phyloP scores from a whole-genome alignment of 441 rosid genomes.

The Syzygium malaccense region DNA sequence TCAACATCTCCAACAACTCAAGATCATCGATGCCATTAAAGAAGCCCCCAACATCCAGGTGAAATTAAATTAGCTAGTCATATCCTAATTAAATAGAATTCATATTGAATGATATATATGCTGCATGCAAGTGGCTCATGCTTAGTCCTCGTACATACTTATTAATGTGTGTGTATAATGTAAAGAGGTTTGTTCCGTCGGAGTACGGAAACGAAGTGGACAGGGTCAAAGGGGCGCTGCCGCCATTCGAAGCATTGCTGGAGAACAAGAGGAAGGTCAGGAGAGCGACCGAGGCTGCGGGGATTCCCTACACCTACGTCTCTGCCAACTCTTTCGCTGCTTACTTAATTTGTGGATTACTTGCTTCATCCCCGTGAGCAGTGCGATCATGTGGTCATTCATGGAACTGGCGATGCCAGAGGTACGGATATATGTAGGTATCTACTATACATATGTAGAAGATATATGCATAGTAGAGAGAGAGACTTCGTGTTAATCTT shows the following conservation, averaged over 20 bases:
- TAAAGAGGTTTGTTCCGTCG: slow-evolving; percentile 38
- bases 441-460: not conserved
- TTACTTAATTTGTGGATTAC: slow-evolving; percentile 25
- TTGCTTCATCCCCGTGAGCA: slow-evolving; percentile 18
- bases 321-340: slow-evolving; percentile 30
- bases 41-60: slow-evolving; percentile 38
- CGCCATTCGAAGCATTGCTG: slow-evolving; percentile 25
- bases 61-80: not conserved
- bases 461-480: not conserved
- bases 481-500: not conserved
- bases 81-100: not conserved
- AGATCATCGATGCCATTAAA: slow-evolving; percentile 30
- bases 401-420: slow-evolving; percentile 19
- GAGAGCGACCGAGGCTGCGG: slow-evolving; percentile 32
- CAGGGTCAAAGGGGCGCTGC: slow-evolving; percentile 17
- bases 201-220: slow-evolving; percentile 36
- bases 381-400: slow-evolving; percentile 8
- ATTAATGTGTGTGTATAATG: not conserved
- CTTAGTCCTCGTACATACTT: not conserved
- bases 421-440: not conserved
- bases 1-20: slow-evolving; percentile 28
- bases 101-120: not conserved
- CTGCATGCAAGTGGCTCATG: not conserved
- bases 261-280: slow-evolving; percentile 29
- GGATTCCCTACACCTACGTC: slow-evolving; percentile 22